Conservation (phyloP, 2,329 filamentous ascomycete species). For the Neonectria punicea region DNA sequence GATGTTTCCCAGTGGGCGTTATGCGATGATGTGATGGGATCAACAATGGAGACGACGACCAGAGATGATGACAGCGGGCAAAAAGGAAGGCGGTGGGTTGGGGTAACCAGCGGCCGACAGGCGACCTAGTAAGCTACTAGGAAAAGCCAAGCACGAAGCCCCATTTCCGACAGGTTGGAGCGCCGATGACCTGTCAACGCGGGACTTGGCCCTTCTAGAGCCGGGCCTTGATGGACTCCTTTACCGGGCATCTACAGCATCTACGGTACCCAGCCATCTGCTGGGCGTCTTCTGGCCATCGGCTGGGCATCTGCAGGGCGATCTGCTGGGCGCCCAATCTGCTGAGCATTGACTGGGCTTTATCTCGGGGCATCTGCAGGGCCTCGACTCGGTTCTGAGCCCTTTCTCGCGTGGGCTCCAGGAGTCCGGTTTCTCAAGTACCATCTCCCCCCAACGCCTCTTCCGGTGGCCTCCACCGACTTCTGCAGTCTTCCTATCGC, state of each 20-base stretch:
- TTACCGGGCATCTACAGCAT: neutral
- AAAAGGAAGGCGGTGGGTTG: constrained; percentile 25
- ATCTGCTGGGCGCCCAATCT: neutral
- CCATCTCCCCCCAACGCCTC: neutral
- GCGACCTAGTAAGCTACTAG: neutral
- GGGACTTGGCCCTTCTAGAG: neutral
- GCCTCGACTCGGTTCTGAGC: neutral
- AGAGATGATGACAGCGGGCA: constrained; percentile 13
- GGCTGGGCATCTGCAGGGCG: neutral
- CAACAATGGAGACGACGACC: constrained; percentile 16
- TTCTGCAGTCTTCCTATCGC: neutral
- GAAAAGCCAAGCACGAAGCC: constrained; percentile 5
- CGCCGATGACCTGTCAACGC: constrained; percentile 11
- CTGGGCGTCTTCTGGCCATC: neutral
- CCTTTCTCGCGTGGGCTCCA: neutral
- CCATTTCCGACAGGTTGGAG: constrained; percentile 16
- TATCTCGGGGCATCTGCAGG: neutral
- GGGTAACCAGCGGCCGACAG: constrained; percentile 6
- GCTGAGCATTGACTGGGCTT: neutral
- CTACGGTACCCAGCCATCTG: neutral
- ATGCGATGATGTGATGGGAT: constrained; percentile 19
- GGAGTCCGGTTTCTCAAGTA: neutral
- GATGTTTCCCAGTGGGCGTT: neutral
- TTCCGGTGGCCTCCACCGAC: neutral
- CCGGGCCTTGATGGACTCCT: neutral